Base-by-base conservation (phyloP, 345 rosid genomes). In the Syzygium jambos region DNA sequence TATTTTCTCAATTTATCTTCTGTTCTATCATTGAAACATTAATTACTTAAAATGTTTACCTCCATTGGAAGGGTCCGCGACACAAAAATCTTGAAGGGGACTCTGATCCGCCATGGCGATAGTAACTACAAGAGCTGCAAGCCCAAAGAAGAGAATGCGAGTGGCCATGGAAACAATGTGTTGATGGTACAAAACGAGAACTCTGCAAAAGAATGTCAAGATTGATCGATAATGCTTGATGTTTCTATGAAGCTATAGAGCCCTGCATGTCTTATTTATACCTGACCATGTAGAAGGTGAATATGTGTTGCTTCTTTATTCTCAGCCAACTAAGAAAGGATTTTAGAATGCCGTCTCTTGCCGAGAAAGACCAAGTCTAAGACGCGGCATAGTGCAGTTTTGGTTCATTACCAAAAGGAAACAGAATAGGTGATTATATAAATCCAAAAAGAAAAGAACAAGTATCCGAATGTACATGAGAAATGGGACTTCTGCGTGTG, bases 71-170 rank as follows among this genome's bases (percentile, higher is more conserved):
- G 43, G n/a, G 57, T 78, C 59, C 2, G 87, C 88, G 7, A 88
- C 87, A 16, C 89, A 89, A 53, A 89, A 89, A 73, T 89, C 89
- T 86, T 87, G 91, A 5, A 89, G 53, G 21, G 88, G 89, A 27
- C 88, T 86, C 12, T 85, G 88, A 29, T 88, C 85, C 7, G 21
- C 88, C 4, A 87, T 68, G 2, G 68, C 52, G 3, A 46, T 14
- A 19, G 85, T 9, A 5, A 30, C 19, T 46, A 86, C n/a, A 30
- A 77, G 85, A 5, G 21, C 30, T 4, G 51, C 53, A 7, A 78
- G 29, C 29, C 54, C 88, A 16, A 77, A 6, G 85, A 86, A 77
- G 52, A 86, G 25, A 55, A 38, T 15, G 34, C 41, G 53, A 5
- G 21, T 22, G 6, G 53, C 25, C 78, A 85, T 43, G 14, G 13